Evolutionary conservation across 2,329 filamentous ascomycete species (phyloP).

Genomic region (Scedosporium boydii): DNA sequence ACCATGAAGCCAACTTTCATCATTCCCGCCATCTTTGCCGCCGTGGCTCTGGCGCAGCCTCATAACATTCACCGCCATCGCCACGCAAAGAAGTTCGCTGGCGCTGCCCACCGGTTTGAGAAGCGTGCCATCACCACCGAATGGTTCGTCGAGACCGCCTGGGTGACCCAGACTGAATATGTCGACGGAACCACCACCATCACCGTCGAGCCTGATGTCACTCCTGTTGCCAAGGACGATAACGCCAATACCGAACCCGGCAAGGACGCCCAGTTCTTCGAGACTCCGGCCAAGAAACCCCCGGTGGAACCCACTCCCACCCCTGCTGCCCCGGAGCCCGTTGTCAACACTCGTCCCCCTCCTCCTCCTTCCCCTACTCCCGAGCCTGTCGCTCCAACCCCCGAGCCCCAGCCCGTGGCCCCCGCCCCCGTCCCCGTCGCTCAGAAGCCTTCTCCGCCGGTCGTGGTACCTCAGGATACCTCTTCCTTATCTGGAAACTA

Average conservation of each 20-base stretch:
- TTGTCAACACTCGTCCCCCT: background rate
- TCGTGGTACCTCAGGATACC: slow-evolving; percentile 7
- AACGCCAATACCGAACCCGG: slow-evolving; percentile 10
- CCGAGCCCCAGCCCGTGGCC: slow-evolving; percentile 8
- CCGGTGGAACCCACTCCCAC: slow-evolving; percentile 4
- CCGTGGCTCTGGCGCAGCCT: slow-evolving; percentile 40
- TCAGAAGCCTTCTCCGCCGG: slow-evolving; percentile 1
- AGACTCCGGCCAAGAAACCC: slow-evolving; percentile 13
- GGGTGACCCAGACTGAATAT: slow-evolving; percentile 41
- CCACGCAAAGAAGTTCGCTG: slow-evolving; percentile 23
- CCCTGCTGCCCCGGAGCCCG: slow-evolving; percentile 15
- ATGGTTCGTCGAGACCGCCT: slow-evolving; percentile 19
- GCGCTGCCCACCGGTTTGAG: background rate
- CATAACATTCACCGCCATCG: slow-evolving; percentile 28
- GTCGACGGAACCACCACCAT: slow-evolving; percentile 22
- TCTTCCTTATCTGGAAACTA: slow-evolving; percentile 11
- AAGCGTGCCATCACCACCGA: slow-evolving; percentile 19
- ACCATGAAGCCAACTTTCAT: slow-evolving; percentile 35
- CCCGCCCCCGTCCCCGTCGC: slow-evolving; percentile 3
- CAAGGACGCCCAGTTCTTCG: slow-evolving; percentile 22
- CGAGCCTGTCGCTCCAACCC: slow-evolving; percentile 6
- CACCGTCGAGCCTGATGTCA: slow-evolving; percentile 12
- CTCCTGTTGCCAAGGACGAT: slow-evolving; percentile 7
- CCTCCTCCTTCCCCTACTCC: background rate
- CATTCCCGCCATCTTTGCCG: slow-evolving; percentile 31